phyloP scores from a whole-genome alignment of 2,329 filamentous ascomycete genomes.

The Botrytis elliptica region DNA sequence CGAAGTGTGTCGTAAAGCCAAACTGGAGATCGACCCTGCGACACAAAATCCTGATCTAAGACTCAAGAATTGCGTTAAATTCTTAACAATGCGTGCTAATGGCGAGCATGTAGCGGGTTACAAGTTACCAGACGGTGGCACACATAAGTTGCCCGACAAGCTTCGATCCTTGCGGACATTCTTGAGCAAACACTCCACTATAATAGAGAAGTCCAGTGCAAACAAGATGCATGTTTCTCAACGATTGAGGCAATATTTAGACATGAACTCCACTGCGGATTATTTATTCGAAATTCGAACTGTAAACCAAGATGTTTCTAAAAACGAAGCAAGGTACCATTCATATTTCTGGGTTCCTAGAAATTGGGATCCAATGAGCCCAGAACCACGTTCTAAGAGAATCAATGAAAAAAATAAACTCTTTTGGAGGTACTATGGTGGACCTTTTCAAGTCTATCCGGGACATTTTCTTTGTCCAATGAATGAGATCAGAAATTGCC shows the following conservation, averaged over 20 bases:
- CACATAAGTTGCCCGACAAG: background rate
- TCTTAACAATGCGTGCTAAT: background rate
- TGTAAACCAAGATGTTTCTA: background rate
- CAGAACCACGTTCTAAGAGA: background rate
- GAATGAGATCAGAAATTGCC: background rate
- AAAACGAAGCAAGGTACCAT: background rate
- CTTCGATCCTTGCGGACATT: background rate
- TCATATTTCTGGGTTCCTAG: background rate
- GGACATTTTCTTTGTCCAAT: background rate
- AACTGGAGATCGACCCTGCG: background rate
- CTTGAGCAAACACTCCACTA: background rate
- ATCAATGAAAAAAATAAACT: background rate
- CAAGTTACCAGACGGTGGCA: background rate
- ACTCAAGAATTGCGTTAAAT: background rate
- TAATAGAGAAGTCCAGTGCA: background rate
- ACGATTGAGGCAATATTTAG: background rate
- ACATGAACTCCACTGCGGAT: background rate
- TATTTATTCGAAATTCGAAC: background rate
- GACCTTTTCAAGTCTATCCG: background rate
- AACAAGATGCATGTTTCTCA: background rate
- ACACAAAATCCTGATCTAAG: background rate
- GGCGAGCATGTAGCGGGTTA: background rate
- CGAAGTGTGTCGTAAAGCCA: background rate
- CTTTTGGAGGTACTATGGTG: background rate
- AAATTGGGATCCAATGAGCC: background rate